Conservation (phyloP, 2,329 filamentous ascomycete species). For the Tympanopsis confertula region DNA sequence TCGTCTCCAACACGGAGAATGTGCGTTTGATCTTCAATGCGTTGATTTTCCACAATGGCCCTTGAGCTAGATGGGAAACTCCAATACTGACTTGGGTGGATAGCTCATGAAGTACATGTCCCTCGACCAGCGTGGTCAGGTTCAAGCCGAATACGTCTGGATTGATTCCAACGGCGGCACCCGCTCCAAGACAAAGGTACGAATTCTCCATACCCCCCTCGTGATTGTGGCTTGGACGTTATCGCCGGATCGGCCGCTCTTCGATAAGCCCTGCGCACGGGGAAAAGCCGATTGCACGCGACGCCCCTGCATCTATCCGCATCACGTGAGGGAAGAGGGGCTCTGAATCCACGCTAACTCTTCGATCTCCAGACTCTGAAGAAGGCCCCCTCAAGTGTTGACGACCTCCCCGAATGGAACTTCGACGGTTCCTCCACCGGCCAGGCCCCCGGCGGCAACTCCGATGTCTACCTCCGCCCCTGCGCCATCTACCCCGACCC, state of each 20-base stretch:
- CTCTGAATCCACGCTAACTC: background rate
- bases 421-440: constrained; percentile 67
- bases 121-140: constrained; percentile 76
- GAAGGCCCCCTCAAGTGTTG: background rate
- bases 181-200: constrained; percentile 92
- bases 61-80: background rate
- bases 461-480: constrained; percentile 90
- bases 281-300: background rate
- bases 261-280: background rate
- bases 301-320: background rate
- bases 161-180: constrained; percentile 73
- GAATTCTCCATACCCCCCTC: constrained; percentile 28
- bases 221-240: no score
- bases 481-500: constrained; percentile 73
- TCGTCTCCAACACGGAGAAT: constrained; percentile 32
- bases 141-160: constrained; percentile 97
- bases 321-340: background rate
- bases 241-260: no score
- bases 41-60: background rate
- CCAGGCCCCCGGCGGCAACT: constrained; percentile 90
- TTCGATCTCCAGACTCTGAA: background rate
- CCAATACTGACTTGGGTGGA: background rate
- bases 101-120: constrained; percentile 85
- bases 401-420: constrained; percentile 1
- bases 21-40: constrained; percentile 18